phyloP scores from a whole-genome alignment of 345 rosid species.

The Sonneratia alba region DNA sequence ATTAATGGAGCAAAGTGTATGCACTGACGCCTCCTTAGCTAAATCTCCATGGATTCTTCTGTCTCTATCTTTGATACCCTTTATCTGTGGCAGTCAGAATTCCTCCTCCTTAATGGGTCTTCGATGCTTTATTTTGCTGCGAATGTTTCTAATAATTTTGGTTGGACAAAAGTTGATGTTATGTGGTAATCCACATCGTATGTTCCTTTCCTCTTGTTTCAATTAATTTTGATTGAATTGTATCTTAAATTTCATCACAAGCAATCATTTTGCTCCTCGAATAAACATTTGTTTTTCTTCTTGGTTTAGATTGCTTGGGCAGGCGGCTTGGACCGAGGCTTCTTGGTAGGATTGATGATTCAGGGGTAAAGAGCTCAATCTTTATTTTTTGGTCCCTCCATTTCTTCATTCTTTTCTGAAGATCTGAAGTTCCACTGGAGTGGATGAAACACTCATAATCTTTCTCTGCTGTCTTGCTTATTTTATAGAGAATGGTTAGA shows the following conservation, averaged over 20 bases:
- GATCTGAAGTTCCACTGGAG: conserved; percentile 16
- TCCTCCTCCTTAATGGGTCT: not conserved
- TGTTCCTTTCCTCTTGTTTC: not conserved
- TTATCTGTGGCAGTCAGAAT: too few relatives aligned
- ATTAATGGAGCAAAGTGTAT: not conserved
- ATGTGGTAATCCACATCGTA: not conserved
- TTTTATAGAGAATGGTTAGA: conserved; percentile 66
- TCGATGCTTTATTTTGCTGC: not conserved
- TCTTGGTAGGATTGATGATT: conserved; percentile 87
- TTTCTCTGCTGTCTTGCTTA: conserved; percentile 6
- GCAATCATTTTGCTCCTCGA: not conserved
- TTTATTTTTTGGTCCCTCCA: not conserved
- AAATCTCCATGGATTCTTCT: too few relatives aligned
- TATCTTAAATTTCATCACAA: not conserved
- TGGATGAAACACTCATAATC: conserved; percentile 2
- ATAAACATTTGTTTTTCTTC: conserved; percentile 13
- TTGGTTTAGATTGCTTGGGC: conserved; percentile 87
- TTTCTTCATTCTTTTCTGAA: conserved; percentile 1
- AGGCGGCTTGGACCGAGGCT: conserved; percentile 94
- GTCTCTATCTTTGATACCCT: too few relatives aligned
- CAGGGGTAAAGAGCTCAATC: conserved; percentile 49
- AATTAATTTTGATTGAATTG: not conserved
- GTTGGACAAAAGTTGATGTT: too few relatives aligned
- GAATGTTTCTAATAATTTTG: not conserved
- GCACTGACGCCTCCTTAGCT: not conserved